A percentile compares a stretch with the other conserved stretches of the same genome.
phyloP scores from a whole-genome alignment of 805 yeast species.

The Candida montana region DNA sequence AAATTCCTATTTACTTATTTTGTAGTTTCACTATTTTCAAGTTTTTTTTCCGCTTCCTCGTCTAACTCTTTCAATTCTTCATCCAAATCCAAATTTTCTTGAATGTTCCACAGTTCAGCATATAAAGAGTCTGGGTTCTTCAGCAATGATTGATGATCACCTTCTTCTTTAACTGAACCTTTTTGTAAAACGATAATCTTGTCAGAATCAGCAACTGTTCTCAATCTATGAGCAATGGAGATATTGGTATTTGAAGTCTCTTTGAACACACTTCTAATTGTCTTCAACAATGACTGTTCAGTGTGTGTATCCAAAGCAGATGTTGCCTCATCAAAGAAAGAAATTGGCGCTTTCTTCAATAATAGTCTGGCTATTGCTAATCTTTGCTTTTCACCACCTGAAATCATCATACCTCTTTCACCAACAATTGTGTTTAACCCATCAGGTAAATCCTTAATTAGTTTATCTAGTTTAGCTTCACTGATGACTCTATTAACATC shows the following conservation, averaged over 20 bases:
- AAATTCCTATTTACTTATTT: too few relatives aligned
- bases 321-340: conserved; percentile 96
- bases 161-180: conserved; percentile 84
- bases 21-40: conserved; percentile 1
- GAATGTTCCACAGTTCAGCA: conserved; percentile 83
- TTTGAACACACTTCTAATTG: conserved; percentile 63
- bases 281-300: conserved; percentile 74
- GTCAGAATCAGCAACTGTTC: conserved; percentile 93
- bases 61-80: conserved; percentile 21
- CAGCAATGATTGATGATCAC: conserved; percentile 67
- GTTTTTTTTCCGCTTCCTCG: conserved; percentile 2
- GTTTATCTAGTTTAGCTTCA: conserved; percentile 61
- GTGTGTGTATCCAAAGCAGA: conserved; percentile 96
- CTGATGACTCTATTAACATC: conserved; percentile 62
- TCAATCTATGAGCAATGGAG: conserved; percentile 87
- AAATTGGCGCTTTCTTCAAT: conserved; percentile 78
- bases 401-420: conserved; percentile 97
- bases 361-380: conserved; percentile 90
- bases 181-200: conserved; percentile 80
- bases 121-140: conserved; percentile 56
- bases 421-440: conserved; percentile 88
- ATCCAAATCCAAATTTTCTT: conserved; percentile 64
- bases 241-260: conserved; percentile 65
- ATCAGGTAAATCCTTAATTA: conserved; percentile 71
- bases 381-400: conserved; percentile 98